Evolutionary conservation across 768 basidiomycete species (phyloP).

Genomic region (Panaeolus cyanescens): DNA sequence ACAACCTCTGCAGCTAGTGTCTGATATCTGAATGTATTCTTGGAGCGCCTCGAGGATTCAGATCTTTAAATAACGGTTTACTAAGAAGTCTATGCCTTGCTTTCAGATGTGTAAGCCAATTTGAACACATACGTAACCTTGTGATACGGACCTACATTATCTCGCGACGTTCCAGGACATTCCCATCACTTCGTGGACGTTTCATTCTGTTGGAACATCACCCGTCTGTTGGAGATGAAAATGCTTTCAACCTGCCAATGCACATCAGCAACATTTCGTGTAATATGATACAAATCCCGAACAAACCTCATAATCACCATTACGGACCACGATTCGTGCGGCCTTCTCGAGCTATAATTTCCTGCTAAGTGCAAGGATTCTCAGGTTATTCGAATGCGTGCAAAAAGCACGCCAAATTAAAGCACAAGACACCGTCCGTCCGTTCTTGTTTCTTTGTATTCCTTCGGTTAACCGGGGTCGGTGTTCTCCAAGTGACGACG

Average conservation of each 20-base stretch:
- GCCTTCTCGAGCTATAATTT: not conserved
- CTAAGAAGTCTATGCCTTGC: not conserved
- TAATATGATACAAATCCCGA: not conserved
- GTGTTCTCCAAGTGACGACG: not conserved
- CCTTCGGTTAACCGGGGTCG: not conserved
- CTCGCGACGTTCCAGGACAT: not conserved
- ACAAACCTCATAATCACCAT: not conserved
- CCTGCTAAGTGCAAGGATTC: not conserved
- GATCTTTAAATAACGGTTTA: not conserved
- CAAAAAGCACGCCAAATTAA: not conserved
- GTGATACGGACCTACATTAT: not conserved
- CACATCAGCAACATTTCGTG: not conserved
- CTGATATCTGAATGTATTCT: not conserved
- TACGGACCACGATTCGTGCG: not conserved
- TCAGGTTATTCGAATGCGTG: not conserved
- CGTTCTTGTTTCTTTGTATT: not conserved
- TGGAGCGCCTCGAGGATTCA: not conserved
- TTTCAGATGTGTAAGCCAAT: not conserved
- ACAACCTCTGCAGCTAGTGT: not conserved
- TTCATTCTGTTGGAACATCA: not conserved
- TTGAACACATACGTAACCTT: not conserved
- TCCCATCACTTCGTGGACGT: not conserved
- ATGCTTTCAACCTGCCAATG: no score
- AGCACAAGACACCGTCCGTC: not conserved
- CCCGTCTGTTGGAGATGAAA: not conserved